Evolutionary conservation across 495 filamentous ascomycete genomes (phyloP).

Genomic region (Podospora didyma): DNA sequence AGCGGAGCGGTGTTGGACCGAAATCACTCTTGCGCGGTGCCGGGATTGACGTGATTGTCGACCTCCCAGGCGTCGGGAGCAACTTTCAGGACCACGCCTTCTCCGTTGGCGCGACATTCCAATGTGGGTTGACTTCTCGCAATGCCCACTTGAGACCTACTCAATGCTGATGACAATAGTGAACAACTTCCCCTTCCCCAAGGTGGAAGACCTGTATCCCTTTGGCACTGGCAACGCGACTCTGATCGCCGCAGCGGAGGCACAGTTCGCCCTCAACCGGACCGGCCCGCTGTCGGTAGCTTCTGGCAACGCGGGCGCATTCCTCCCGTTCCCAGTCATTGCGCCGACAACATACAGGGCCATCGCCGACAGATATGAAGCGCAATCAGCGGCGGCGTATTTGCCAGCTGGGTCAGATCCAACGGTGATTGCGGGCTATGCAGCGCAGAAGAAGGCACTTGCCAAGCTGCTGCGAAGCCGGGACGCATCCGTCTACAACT

Average conservation of each 20-base stretch:
- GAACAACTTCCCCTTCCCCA: conserved; percentile 26
- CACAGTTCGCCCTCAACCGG: conserved; percentile 28
- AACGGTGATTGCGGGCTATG: conserved; percentile 37
- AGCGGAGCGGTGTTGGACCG: conserved; percentile 50
- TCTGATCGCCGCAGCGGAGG: conserved; percentile 31
- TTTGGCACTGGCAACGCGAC: conserved; percentile 21
- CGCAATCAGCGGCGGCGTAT: conserved; percentile 31
- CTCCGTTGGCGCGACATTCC: conserved; percentile 22
- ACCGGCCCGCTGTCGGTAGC: conserved; percentile 37
- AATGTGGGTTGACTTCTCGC: conserved; percentile 20
- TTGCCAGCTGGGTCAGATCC: conserved; percentile 28
- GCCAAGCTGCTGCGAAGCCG: conserved; percentile 29
- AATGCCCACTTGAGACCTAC: too few relatives aligned
- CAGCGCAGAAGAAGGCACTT: conserved; percentile 35
- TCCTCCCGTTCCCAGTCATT: conserved; percentile 36
- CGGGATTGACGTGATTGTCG: conserved; percentile 38
- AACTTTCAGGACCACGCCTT: conserved; percentile 55
- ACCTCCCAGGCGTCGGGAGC: conserved; percentile 51
- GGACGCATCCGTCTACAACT: conserved; percentile 35
- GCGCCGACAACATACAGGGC: conserved; percentile 24
- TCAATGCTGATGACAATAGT: too few relatives aligned
- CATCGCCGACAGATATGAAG: conserved; percentile 35
- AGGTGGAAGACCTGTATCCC: conserved; percentile 25
- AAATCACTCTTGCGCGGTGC: conserved; percentile 35
- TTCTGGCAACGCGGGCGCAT: conserved; percentile 34